A percentile compares a stretch with the other conserved stretches of the same genome.
Evolutionary conservation across 495 filamentous ascomycete genomes (phyloP).

Genomic region (Tuber melanosporum): DNA sequence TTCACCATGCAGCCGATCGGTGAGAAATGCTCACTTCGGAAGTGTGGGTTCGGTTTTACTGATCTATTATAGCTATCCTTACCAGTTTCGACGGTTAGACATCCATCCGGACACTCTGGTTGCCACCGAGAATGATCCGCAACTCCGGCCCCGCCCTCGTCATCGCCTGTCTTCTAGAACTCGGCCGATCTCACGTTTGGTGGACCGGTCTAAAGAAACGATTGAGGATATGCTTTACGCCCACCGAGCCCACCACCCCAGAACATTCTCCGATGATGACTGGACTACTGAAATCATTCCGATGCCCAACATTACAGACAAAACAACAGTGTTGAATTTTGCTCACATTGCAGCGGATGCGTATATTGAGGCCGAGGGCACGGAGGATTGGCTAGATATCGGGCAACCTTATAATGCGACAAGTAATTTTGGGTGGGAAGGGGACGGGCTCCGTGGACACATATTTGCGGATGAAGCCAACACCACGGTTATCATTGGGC

Average conservation of each 20-base stretch:
- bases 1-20: constrained; percentile 69
- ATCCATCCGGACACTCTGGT: constrained; percentile 62
- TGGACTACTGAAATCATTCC: constrained; percentile 77
- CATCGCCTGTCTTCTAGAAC: constrained; percentile 53
- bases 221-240: constrained; percentile 68
- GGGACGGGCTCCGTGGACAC: constrained; percentile 83
- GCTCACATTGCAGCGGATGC: constrained; percentile 83
- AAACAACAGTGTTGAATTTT: constrained; percentile 72
- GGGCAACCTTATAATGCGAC: constrained; percentile 74
- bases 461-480: constrained; percentile 83
- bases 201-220: constrained; percentile 64
- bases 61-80: constrained; percentile 53
- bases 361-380: constrained; percentile 65
- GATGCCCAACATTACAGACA: constrained; percentile 79
- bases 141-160: constrained; percentile 30
- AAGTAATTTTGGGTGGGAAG: constrained; percentile 78
- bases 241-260: constrained; percentile 54
- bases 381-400: constrained; percentile 77
- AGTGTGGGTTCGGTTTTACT: constrained; percentile 5
- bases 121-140: constrained; percentile 55
- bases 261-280: constrained; percentile 54
- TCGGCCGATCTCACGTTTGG: constrained; percentile 68
- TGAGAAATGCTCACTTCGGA: constrained; percentile 11
- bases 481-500: constrained; percentile 76
- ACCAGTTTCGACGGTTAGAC: constrained; percentile 70